These are phyloP conservation scores for Botrytis squamosa DNA, from an alignment of 2,329 filamentous ascomycete species.

Conservation along the genomic window DNA sequence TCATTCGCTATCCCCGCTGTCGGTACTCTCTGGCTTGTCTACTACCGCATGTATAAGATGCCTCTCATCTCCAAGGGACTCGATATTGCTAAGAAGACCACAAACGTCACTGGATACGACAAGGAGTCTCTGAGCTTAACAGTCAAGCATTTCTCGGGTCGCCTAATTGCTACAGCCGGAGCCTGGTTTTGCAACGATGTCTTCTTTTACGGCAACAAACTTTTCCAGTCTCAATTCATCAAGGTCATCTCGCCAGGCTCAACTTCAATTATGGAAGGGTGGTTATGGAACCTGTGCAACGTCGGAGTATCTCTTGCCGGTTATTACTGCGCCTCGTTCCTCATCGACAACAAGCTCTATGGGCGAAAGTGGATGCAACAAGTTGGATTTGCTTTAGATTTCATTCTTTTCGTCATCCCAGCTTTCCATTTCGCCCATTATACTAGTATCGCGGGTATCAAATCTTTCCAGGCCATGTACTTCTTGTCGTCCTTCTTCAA, in stretches of 20 bases:
- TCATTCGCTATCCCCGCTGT: constrained; percentile 89
- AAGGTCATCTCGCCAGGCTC: constrained; percentile 69
- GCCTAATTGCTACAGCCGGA: constrained; percentile 80
- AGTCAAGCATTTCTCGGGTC: constrained; percentile 79
- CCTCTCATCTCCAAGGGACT: constrained; percentile 82
- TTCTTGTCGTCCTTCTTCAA: constrained; percentile 98
- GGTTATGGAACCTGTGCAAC: constrained; percentile 93
- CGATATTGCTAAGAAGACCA: constrained; percentile 77
- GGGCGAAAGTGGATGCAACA: constrained; percentile 97
- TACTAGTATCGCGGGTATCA: constrained; percentile 66
- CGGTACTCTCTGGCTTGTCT: constrained; percentile 90
- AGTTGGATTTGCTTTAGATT: constrained; percentile 87
- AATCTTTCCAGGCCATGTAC: constrained; percentile 97
- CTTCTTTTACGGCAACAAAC: constrained; percentile 99
- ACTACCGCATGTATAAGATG: constrained; percentile 97
- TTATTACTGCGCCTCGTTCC: constrained; percentile 72
- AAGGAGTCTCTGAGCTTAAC: constrained; percentile 76
- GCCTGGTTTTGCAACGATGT: constrained; percentile 96
- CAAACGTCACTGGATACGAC: constrained; percentile 89
- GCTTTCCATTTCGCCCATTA: constrained; percentile 88
- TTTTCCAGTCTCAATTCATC: constrained; percentile 93
- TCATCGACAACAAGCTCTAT: constrained; percentile 63
- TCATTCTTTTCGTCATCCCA: constrained; percentile 89
- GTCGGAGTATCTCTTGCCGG: constrained; percentile 80
- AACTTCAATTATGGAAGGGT: constrained; percentile 70